These are phyloP conservation scores for Xylariaceae sp. DNA, from an alignment of 2,329 filamentous ascomycete genomes.

Conservation along the genomic window DNA sequence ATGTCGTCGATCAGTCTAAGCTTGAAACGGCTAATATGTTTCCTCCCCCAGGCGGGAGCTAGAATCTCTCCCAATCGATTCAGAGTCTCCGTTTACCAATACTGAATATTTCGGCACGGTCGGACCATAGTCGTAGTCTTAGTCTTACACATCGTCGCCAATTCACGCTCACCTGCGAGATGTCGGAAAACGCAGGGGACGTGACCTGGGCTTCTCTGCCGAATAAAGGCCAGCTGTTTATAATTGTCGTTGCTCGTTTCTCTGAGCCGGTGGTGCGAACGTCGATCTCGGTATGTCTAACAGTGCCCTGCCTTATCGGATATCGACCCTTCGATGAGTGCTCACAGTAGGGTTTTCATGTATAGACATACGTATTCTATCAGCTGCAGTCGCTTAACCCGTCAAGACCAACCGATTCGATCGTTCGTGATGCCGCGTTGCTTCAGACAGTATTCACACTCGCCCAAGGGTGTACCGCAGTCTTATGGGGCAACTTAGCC, in stretches of 20 bases:
- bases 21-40: too few species aligned
- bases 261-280: constrained; percentile 20
- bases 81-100: neutral
- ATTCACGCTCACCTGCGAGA: too few species aligned
- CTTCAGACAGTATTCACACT: constrained; percentile 23
- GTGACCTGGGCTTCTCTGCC: constrained; percentile 20
- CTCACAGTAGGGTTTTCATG: constrained; percentile 3
- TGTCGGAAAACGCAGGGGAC: constrained; percentile 6
- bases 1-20: too few species aligned
- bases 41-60: too few species aligned
- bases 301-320: neutral
- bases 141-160: neutral
- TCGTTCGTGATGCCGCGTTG: constrained; percentile 21
- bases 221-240: constrained; percentile 18
- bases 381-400: constrained; percentile 19
- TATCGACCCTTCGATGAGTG: neutral
- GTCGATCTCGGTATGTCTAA: constrained; percentile 19
- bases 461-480: constrained; percentile 20
- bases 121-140: neutral
- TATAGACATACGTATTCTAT: constrained; percentile 22
- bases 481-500: constrained; percentile 20
- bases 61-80: too few species aligned
- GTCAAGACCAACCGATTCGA: constrained; percentile 14
- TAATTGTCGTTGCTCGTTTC: constrained; percentile 18
- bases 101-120: constrained; percentile 1